Conservation (phyloP, 768 basidiomycete genomes). For the Trametes cingulata region DNA sequence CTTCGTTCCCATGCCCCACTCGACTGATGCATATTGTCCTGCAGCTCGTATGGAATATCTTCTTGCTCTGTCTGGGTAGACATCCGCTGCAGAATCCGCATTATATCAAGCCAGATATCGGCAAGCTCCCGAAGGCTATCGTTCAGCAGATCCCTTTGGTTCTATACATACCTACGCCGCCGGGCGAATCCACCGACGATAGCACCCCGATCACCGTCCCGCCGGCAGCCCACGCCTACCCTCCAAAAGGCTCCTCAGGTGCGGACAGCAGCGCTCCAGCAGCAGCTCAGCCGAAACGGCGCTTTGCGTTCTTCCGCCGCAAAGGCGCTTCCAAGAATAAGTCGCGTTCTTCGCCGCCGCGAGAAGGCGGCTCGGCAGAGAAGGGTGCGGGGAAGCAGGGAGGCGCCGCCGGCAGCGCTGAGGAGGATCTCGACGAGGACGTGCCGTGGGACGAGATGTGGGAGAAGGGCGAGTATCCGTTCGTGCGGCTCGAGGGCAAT, state of each 20-base stretch:
- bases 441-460: slow-evolving; percentile 76
- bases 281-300: slow-evolving; percentile 37
- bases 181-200: slow-evolving; percentile 39
- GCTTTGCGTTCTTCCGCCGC: slow-evolving; percentile 53
- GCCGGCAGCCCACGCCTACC: slow-evolving; percentile 56
- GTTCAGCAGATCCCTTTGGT: slow-evolving; percentile 84
- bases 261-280: slow-evolving; percentile 13
- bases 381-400: slow-evolving; percentile 8
- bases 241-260: slow-evolving; percentile 48
- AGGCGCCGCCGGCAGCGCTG: slow-evolving; percentile 22
- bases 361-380: neutral
- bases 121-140: slow-evolving; percentile 66
- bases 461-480: slow-evolving; percentile 77
- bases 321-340: slow-evolving; percentile 28
- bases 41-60: slow-evolving; percentile 75
- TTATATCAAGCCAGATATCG: slow-evolving; percentile 76
- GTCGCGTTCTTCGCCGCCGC: slow-evolving; percentile 15
- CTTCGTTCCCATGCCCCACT: neutral
- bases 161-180: slow-evolving; percentile 82
- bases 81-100: slow-evolving; percentile 76
- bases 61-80: slow-evolving; percentile 76
- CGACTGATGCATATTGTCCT: neutral
- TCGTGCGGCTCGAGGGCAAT: slow-evolving; percentile 79
- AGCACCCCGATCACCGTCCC: slow-evolving; percentile 43
- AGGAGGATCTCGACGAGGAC: slow-evolving; percentile 37